phyloP scores from a whole-genome alignment of 306 rosid genomes.

The Prunus fruticosa region DNA sequence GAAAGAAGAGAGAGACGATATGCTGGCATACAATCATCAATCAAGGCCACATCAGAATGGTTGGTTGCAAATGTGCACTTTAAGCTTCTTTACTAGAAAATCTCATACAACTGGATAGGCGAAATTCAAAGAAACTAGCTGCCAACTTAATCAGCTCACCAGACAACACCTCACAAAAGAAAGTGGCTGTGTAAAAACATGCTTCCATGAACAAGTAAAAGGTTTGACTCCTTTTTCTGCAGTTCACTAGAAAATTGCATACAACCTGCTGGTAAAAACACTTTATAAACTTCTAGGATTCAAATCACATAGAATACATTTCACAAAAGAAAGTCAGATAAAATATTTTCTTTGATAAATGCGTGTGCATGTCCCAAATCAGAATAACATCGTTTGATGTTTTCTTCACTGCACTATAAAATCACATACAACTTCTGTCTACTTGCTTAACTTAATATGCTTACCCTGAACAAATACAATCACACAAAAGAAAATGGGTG shows the following conservation, averaged over 20 bases:
- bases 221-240: not conserved
- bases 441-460: conserved; percentile 2
- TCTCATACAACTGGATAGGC: not conserved
- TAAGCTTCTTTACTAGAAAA: not conserved
- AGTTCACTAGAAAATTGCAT: not conserved
- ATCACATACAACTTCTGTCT: not conserved
- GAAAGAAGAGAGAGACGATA: too few species aligned
- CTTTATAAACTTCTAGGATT: not conserved
- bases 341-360: not conserved
- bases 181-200: not conserved
- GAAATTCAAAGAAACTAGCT: not conserved
- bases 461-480: not conserved
- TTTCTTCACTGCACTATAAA: not conserved
- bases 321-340: not conserved
- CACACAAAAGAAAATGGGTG: conserved; percentile 23
- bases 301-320: not conserved
- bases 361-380: not conserved
- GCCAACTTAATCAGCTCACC: not conserved
- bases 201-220: not conserved
- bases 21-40: not conserved
- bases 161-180: not conserved
- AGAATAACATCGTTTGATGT: not conserved
- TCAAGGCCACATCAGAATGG: not conserved
- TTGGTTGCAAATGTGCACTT: not conserved
- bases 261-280: not conserved